Base-by-base conservation (phyloP, 1,284 basidiomycete species). In the Ustilago tritici region DNA sequence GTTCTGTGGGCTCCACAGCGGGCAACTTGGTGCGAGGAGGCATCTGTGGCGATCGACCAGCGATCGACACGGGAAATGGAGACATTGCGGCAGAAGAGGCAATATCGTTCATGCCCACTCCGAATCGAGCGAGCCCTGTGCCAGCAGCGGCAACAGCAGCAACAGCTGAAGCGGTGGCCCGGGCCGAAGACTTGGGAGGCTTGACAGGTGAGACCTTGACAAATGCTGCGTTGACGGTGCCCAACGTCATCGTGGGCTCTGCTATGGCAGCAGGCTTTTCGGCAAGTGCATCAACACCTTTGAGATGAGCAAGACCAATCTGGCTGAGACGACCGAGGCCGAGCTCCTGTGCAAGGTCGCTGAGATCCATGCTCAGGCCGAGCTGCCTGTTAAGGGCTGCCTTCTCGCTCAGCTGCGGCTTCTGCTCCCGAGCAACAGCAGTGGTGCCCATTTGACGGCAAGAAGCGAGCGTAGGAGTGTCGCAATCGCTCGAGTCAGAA, bases 301-400 rank as follows among this genome's bases (percentile, higher is more conserved):
- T 79, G 40, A 74, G 68, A 35, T 71, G 67, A 17, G 56, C 65
- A 1, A 70, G 62, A 8, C 69, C 76, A 43, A 78, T 70, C 23
- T 73, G 70, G 68, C 76, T 78, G 7, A 78, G 62, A 32, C 76
- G 76, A n/a, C 76, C 76, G 8, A 78, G 69, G 11, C 72, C 71
- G 8, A 78, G 76, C 59, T 78, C 72, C 31, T 71, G 72, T 19
- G 76, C 76, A 12, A 78, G 76, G 19, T 78, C 76, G 31, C 65
- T 71, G 34, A 78, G 71, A 35, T 78, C 76, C 76, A 78, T 78
- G 61, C 73, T 74, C 7, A 78, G 60, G 9, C 64, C 72, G 8
- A 78, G 72, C 61, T 73, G 74, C 43, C 63, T 56, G 56, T 63
- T 63, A 6, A 59, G 43, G 41, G n/a, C 46, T 2, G 47, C 41